Conservation (phyloP, 257 asterid genomes). For the Fraxinus cuspidata region DNA sequence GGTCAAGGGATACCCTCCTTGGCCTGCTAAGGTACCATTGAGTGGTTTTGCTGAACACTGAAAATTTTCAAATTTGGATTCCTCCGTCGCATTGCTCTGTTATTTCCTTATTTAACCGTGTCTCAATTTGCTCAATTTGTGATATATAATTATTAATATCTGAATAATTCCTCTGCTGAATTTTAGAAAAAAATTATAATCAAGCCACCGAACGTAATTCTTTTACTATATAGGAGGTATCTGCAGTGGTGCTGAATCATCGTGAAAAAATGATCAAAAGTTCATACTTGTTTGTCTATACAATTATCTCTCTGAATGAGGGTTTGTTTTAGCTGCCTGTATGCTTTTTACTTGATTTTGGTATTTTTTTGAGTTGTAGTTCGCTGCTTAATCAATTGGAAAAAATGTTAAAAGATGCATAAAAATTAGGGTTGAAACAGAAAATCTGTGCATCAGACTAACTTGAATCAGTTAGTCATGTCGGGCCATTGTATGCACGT, state of each 20-base stretch:
- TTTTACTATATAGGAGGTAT: neutral
- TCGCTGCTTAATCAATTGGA: neutral
- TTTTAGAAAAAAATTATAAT: neutral
- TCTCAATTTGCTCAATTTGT: neutral
- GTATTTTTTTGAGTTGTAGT: neutral
- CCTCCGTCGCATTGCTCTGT: neutral
- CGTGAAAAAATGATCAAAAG: neutral
- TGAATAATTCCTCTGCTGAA: neutral
- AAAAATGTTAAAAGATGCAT: conserved; percentile 8
- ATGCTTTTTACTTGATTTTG: neutral
- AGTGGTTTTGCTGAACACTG: neutral
- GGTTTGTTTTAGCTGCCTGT: neutral
- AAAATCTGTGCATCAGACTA: neutral
- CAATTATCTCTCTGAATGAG: neutral
- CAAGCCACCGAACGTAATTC: neutral
- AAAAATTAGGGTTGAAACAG: conserved; percentile 23
- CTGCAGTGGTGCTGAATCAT: neutral
- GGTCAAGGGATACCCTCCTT: conserved; percentile 88
- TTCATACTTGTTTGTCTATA: neutral
- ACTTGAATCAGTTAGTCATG: neutral
- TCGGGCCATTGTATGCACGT: neutral
- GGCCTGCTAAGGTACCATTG: conserved; percentile 84
- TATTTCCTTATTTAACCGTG: neutral
- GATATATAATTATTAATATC: neutral
- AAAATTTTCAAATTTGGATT: neutral